Conservation (phyloP, 768 basidiomycete species). For the Pleurotus ostreatus region DNA sequence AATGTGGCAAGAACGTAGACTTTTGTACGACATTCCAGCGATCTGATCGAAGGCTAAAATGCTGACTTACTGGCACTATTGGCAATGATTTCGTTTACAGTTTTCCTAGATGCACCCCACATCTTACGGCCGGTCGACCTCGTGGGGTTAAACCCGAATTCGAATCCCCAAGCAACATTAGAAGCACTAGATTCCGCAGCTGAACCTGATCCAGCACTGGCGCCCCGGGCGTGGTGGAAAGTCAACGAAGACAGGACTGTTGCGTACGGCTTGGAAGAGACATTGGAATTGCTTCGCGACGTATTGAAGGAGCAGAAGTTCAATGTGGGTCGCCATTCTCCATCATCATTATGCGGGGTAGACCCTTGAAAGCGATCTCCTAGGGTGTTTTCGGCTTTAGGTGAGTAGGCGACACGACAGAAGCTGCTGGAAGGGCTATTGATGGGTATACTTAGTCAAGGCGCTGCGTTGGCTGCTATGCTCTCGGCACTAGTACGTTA, state of each 20-base stretch:
- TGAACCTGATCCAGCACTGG: constrained; percentile 45
- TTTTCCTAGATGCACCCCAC: constrained; percentile 71
- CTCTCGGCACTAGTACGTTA: constrained; percentile 62
- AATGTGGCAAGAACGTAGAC: constrained; percentile 61
- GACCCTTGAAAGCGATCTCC: constrained; percentile 4
- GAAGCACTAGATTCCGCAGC: constrained; percentile 35
- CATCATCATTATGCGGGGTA: background rate
- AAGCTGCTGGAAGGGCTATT: background rate
- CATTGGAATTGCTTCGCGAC: constrained; percentile 50
- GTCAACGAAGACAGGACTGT: constrained; percentile 47
- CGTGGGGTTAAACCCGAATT: constrained; percentile 16
- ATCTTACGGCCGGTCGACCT: constrained; percentile 66
- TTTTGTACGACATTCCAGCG: constrained; percentile 39
- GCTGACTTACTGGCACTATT: background rate
- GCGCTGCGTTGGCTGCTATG: constrained; percentile 70
- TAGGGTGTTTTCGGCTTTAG: constrained; percentile 83
- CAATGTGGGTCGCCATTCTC: constrained; percentile 45
- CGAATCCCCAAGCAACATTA: constrained; percentile 20
- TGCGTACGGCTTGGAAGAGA: constrained; percentile 53
- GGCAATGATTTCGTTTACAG: constrained; percentile 28
- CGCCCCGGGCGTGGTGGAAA: constrained; percentile 73
- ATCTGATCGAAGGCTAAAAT: background rate
- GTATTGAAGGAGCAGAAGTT: constrained; percentile 56
- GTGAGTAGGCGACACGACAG: constrained; percentile 25
- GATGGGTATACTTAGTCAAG: constrained; percentile 48